Base-by-base conservation (phyloP, 345 rosid genomes). In the Bretschneidera sinensis region DNA sequence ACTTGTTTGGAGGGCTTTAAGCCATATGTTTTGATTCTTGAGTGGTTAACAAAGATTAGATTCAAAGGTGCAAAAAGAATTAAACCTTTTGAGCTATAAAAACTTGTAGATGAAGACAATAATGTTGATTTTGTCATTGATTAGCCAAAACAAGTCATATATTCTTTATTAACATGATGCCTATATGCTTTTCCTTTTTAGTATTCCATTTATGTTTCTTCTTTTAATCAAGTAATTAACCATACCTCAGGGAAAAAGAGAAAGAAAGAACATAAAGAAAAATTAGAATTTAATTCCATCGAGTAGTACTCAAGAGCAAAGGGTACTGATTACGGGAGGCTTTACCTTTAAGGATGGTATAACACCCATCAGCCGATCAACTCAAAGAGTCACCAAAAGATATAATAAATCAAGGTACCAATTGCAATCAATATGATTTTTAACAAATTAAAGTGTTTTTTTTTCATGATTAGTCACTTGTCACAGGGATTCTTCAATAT, bases 61-160 rank as follows among this genome's bases (percentile, higher is more conserved):
- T 66, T 71, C 79, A 66, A 80, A 80, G 75, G 9, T 18, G 63
- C 10, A 39, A 54, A 73, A 71, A 74, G 71, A 74, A 68, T 60
- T 0, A 22, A 55, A 35, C 58, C 73, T 68, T 74, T 68, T 43
- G 43, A 58, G 58, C 23, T 52, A 35, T 19, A 48, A 17, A 68
- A 74, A 69, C 81, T 71, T 77, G 50, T 11, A 57, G 72, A 21
- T 35, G 49, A 80, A 80, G 78, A 64, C 45, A 62, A 48, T 35
- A 18, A 13, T 10, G 18, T 50, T 54, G 51, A 51, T 35, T 57
- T 53, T 51, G 48, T 51, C 39, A 23, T 57, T 77, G 78, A 77
- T 74, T 74, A 74, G 78, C 78, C 79, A 66, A 69, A 69, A 80
- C 77, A 77, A 72, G 74, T n/a, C n/a, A n/a, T n/a, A n/a, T n/a